These are phyloP conservation scores for Sabuloglossum arenarium DNA, from an alignment of 495 filamentous ascomycete genomes.

Conservation along the genomic window DNA sequence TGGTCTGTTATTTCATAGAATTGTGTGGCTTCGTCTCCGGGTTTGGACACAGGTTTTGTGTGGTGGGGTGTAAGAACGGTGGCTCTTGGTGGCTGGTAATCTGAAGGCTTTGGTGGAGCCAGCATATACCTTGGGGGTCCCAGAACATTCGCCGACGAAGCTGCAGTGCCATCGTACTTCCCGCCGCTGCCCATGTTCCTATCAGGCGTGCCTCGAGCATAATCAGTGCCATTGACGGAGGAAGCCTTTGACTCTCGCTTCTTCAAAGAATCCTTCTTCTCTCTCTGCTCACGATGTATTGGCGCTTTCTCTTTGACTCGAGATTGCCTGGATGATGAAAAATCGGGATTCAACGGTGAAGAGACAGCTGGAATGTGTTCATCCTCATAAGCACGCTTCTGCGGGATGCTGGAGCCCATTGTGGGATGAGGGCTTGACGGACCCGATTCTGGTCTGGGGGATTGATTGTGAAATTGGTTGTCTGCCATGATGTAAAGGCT, in stretches of 20 bases:
- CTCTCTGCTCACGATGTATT: constrained; percentile 17
- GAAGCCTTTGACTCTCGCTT: constrained; percentile 52
- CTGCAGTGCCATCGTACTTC: constrained; percentile 8
- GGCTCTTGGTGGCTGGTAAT: constrained; percentile 34
- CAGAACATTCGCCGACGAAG: constrained; percentile 21
- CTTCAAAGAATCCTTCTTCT: constrained; percentile 53
- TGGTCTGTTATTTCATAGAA: constrained; percentile 45
- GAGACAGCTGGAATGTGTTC: constrained; percentile 28
- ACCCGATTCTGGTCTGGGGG: neutral
- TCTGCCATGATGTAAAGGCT: neutral
- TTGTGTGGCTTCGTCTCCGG: constrained; percentile 26
- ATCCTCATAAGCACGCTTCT: constrained; percentile 26
- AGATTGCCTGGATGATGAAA: constrained; percentile 10
- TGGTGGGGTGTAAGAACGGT: constrained; percentile 32
- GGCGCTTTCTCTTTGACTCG: constrained; percentile 15
- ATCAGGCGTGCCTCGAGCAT: constrained; percentile 30
- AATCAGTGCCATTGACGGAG: constrained; percentile 20
- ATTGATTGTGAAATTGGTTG: neutral
- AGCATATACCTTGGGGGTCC: constrained; percentile 4
- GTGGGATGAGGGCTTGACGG: neutral
- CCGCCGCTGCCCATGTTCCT: constrained; percentile 20
- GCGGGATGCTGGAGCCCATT: constrained; percentile 21
- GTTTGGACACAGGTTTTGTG: constrained; percentile 16
- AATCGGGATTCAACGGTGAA: constrained; percentile 41
- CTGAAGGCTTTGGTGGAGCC: constrained; percentile 20